Evolutionary conservation across 2,329 filamentous ascomycete genomes (phyloP).

Genomic region (Sporothrix humicola): DNA sequence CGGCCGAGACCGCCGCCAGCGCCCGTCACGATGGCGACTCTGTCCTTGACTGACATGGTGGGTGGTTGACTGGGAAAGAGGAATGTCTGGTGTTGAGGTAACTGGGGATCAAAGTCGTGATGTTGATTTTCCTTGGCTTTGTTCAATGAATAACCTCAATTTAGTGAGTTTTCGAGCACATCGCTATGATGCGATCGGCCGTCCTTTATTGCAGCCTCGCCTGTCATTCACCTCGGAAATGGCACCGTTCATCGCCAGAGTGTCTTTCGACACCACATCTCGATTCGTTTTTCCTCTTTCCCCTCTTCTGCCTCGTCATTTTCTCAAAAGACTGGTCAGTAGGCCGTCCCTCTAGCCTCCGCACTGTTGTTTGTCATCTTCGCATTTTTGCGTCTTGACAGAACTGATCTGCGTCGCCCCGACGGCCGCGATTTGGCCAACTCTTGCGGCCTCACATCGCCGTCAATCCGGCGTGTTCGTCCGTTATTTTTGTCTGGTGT

Average conservation of each 20-base stretch:
- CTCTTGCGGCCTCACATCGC: not conserved
- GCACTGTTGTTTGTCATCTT: not conserved
- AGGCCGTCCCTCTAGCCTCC: not conserved
- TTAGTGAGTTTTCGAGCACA: not conserved
- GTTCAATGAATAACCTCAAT: not conserved
- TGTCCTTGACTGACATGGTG: constrained; percentile 6
- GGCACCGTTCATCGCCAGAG: not conserved
- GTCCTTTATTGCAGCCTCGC: constrained; percentile 4
- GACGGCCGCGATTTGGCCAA: not conserved
- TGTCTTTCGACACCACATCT: not conserved
- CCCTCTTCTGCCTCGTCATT: not conserved
- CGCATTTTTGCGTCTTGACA: not conserved
- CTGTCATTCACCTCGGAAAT: not conserved
- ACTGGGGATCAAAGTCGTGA: not conserved
- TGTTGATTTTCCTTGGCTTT: not conserved
- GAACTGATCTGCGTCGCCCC: not conserved
- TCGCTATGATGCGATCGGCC: not conserved
- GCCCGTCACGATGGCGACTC: constrained; percentile 4
- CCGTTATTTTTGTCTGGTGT: not conserved
- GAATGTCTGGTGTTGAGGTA: not conserved
- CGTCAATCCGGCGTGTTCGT: not conserved
- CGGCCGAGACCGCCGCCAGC: constrained; percentile 3
- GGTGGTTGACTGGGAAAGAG: not conserved
- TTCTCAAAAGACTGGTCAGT: not conserved
- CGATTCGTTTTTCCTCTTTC: not conserved